Conservation (phyloP, 441 rosid species). For the Populus trichocarpa region DNA sequence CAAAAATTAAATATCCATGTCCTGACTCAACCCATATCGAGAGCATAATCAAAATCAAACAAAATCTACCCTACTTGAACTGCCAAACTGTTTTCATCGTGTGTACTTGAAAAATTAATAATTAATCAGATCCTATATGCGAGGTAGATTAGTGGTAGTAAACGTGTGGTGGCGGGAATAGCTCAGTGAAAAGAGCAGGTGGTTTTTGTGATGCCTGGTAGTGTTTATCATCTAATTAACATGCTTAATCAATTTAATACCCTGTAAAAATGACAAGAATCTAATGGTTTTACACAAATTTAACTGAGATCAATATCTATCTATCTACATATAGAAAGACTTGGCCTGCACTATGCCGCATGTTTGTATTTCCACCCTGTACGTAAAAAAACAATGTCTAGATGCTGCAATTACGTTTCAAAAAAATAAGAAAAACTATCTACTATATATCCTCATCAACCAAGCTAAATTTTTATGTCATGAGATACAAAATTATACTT, state of each 20-base stretch:
- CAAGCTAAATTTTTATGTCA: too few species aligned
- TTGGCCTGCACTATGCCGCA: too few species aligned
- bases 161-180: background rate
- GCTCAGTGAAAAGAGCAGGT: background rate
- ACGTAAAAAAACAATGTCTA: too few species aligned
- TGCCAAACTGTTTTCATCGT: background rate
- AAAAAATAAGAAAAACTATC: too few species aligned
- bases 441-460: too few species aligned
- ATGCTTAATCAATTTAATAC: background rate
- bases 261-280: background rate
- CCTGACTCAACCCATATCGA: background rate
- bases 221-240: background rate
- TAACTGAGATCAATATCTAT: too few species aligned
- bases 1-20: background rate
- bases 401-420: too few species aligned
- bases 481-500: too few species aligned
- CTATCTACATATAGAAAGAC: too few species aligned
- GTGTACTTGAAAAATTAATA: background rate
- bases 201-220: background rate
- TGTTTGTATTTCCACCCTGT: too few species aligned
- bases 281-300: background rate
- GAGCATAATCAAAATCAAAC: background rate
- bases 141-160: background rate
- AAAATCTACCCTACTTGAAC: background rate
- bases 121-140: background rate